phyloP scores from a whole-genome alignment of 2,329 filamentous ascomycete species.

The Dendrostoma leiphaemia region DNA sequence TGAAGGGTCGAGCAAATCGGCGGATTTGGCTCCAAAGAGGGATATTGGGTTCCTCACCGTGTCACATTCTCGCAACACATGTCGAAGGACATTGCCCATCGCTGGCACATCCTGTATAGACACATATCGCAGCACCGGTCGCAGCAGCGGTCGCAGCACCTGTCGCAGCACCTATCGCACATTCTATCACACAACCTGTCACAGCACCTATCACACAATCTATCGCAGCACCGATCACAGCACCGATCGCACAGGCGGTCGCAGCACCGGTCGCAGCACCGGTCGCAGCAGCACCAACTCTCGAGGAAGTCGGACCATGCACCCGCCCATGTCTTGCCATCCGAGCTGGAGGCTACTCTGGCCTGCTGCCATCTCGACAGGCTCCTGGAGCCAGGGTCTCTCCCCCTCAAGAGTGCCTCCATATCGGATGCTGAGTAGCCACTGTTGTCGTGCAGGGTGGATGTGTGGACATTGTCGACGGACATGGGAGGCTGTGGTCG shows the following conservation, averaged over 20 bases:
- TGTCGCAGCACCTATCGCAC: constrained; percentile 4
- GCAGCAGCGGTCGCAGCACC: constrained; percentile 8
- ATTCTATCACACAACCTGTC: not conserved
- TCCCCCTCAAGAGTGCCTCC: not conserved
- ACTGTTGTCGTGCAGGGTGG: not conserved
- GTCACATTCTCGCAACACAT: not conserved
- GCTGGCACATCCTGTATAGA: not conserved
- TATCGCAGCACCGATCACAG: constrained; percentile 2
- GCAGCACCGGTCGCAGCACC: constrained; percentile 6
- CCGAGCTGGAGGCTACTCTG: not conserved
- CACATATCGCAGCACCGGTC: constrained; percentile 6
- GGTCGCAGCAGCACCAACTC: constrained; percentile 11
- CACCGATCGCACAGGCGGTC: not conserved
- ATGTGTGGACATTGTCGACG: not conserved
- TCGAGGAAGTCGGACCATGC: constrained; percentile 1
- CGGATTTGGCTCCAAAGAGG: not conserved
- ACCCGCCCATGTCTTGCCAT: not conserved
- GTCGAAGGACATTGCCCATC: not conserved
- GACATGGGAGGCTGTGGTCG: not conserved
- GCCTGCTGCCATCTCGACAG: not conserved
- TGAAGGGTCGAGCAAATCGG: not conserved
- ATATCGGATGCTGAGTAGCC: not conserved
- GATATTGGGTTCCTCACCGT: not conserved
- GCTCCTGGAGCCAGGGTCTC: not conserved
- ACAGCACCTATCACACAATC: constrained; percentile 6